phyloP scores from a whole-genome alignment of 345 rosid genomes.

The Carallia brachiata region DNA sequence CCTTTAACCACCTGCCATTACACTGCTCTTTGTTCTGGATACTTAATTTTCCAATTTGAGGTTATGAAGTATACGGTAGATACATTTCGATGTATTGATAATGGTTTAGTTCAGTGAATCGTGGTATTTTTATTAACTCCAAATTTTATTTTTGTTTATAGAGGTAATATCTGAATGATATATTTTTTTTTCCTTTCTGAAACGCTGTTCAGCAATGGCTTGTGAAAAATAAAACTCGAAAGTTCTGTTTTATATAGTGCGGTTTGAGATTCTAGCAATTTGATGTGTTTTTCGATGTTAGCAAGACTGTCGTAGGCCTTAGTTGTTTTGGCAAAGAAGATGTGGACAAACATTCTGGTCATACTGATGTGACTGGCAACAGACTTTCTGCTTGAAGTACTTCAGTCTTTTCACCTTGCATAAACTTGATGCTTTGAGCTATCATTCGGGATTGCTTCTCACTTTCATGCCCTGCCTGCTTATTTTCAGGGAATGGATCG shows the following conservation, averaged over 20 bases:
- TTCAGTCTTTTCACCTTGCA: neutral
- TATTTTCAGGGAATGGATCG: constrained; percentile 66
- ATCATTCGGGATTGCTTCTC: constrained; percentile 4
- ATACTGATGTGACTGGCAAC: neutral
- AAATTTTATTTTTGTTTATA: neutral
- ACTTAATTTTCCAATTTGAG: neutral
- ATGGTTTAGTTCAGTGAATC: neutral
- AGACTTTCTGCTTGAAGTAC: neutral
- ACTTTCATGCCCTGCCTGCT: constrained; percentile 4
- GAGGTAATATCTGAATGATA: neutral
- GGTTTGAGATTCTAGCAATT: neutral
- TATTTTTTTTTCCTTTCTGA: neutral
- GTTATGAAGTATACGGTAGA: neutral
- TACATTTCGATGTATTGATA: neutral
- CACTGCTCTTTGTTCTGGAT: neutral
- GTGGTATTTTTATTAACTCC: neutral
- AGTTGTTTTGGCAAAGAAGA: neutral
- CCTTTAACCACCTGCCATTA: neutral
- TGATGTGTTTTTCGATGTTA: neutral
- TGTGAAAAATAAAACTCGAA: neutral
- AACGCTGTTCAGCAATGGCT: neutral
- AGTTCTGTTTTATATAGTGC: neutral
- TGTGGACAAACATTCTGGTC: neutral
- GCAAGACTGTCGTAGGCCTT: neutral
- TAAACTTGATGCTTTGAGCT: neutral